Evolutionary conservation across 192 early-diverging fungal genomes (phyloP).

Genomic region (Backusella morwellensis): DNA sequence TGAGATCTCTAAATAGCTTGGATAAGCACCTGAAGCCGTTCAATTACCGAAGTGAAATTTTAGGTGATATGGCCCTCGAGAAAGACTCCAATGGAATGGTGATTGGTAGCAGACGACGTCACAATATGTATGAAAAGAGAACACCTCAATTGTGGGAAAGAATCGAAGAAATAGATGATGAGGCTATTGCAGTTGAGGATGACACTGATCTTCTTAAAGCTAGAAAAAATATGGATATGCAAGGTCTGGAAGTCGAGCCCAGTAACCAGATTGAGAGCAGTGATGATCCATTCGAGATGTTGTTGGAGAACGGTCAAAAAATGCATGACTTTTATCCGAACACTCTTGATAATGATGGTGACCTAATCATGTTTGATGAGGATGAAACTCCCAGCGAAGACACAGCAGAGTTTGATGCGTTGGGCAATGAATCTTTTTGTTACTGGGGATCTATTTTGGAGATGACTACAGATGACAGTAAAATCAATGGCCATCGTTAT

Average conservation of each 20-base stretch:
- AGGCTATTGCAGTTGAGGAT: background rate
- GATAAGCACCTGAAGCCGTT: slow-evolving; percentile 71
- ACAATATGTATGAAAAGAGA: slow-evolving; percentile 20
- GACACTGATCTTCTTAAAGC: background rate
- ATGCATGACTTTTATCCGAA: too few species aligned
- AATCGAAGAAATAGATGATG: background rate
- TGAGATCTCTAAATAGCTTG: slow-evolving; percentile 70
- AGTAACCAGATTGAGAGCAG: background rate
- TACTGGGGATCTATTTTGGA: slow-evolving; percentile 36
- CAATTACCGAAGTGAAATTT: slow-evolving; percentile 14
- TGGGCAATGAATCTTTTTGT: background rate
- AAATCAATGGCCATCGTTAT: slow-evolving; percentile 24
- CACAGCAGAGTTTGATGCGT: background rate
- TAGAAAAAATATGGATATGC: background rate
- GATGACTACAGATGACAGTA: background rate
- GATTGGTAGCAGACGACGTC: slow-evolving; percentile 28
- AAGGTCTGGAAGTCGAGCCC: background rate
- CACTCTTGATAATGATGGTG: background rate
- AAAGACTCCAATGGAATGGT: slow-evolving; percentile 20
- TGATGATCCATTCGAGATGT: background rate
- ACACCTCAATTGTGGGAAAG: slow-evolving; percentile 41
- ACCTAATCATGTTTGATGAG: background rate
- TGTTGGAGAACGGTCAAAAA: background rate
- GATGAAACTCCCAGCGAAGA: background rate
- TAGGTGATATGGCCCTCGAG: slow-evolving; percentile 14